These are phyloP conservation scores for Monilinia polystroma DNA, from an alignment of 2,329 filamentous ascomycete species.

Conservation along the genomic window DNA sequence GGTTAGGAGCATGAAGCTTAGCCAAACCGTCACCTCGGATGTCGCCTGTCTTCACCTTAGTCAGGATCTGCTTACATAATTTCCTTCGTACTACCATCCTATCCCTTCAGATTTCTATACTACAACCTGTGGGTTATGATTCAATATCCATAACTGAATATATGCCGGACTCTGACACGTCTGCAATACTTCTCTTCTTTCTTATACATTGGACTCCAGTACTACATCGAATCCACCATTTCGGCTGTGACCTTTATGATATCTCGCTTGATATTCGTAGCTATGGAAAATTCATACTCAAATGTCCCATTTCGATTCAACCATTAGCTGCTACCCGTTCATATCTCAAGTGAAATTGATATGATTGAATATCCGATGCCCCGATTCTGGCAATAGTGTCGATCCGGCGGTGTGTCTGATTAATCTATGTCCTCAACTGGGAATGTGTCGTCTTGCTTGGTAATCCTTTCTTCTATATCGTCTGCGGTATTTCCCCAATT, in stretches of 20 bases:
- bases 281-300: neutral
- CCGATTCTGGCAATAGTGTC: neutral
- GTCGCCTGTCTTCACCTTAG: neutral
- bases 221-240: neutral
- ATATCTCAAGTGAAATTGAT: neutral
- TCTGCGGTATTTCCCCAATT: neutral
- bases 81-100: no score
- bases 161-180: neutral
- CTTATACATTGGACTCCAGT: no score
- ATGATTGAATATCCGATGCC: no score
- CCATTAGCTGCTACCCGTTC: neutral
- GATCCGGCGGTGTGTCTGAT: neutral
- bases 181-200: neutral
- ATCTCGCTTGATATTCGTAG: neutral
- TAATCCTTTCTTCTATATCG: neutral
- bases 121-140: neutral
- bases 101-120: neutral
- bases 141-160: neutral
- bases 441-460: neutral
- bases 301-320: neutral
- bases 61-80: neutral
- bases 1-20: neutral
- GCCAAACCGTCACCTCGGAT: slow-evolving; percentile 15
- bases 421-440: neutral
- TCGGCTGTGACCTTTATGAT: neutral